Conservation (phyloP, 2,329 filamentous ascomycete species). For the Xylariaceae sp. region DNA sequence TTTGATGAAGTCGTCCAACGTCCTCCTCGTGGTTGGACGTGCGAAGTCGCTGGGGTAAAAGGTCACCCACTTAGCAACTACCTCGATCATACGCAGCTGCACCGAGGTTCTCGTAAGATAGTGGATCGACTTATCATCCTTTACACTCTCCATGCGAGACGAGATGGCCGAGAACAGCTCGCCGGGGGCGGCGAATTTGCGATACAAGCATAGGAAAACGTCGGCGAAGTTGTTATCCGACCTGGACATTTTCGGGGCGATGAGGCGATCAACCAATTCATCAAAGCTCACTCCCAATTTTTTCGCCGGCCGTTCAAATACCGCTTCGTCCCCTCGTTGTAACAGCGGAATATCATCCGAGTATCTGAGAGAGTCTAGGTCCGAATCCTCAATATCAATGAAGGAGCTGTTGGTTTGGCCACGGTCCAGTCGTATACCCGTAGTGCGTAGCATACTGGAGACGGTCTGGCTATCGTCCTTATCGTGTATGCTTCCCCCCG, state of each 20-base stretch:
- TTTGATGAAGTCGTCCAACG: constrained; percentile 66
- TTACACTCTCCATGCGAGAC: constrained; percentile 63
- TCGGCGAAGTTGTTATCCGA: constrained; percentile 83
- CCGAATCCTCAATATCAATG: constrained; percentile 62
- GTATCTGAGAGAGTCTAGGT: constrained; percentile 56
- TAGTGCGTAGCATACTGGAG: constrained; percentile 41
- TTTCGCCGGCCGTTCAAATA: constrained; percentile 46
- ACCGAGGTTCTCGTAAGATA: constrained; percentile 71
- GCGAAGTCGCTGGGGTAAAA: constrained; percentile 92
- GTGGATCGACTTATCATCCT: constrained; percentile 57
- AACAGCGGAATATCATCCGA: constrained; percentile 62
- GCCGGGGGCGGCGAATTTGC: constrained; percentile 81
- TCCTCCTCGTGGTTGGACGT: constrained; percentile 62
- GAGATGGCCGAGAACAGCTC: constrained; percentile 73
- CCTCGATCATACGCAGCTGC: constrained; percentile 75
- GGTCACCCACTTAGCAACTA: constrained; percentile 82
- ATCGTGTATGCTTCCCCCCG: constrained; percentile 29
- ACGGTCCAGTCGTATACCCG: constrained; percentile 46
- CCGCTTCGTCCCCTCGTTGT: constrained; percentile 57
- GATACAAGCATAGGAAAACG: constrained; percentile 86
- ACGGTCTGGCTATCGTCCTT: constrained; percentile 41
- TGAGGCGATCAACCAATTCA: constrained; percentile 78
- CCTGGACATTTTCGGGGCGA: constrained; percentile 74
- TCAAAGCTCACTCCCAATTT: constrained; percentile 51
- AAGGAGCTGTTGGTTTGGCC: constrained; percentile 44